phyloP scores from a whole-genome alignment of 2,329 filamentous ascomycete species.

The Madurella fahalii region DNA sequence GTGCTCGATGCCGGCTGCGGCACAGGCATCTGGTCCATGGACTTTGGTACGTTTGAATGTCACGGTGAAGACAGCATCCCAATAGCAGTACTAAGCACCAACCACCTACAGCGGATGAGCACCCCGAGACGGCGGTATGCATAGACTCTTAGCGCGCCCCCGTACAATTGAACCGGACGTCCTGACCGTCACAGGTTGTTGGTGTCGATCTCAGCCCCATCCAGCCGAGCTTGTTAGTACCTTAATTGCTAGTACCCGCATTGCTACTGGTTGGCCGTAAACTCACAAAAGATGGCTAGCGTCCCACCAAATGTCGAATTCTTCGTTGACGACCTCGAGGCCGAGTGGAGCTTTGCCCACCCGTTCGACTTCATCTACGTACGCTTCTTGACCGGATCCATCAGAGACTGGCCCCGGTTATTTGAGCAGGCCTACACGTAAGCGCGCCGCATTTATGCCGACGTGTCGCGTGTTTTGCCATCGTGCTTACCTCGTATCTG shows the following conservation, averaged over 20 bases:
- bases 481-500: constrained; percentile 34
- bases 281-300: constrained; percentile 20
- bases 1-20: constrained; percentile 48
- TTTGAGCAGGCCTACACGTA: constrained; percentile 22
- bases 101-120: constrained; percentile 13
- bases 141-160: constrained; percentile 11
- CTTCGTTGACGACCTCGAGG: constrained; percentile 31
- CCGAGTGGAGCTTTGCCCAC: constrained; percentile 27
- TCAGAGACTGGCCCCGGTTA: constrained; percentile 26
- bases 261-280: too few relatives aligned
- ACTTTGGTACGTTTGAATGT: constrained; percentile 36
- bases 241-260: not conserved
- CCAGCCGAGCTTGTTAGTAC: constrained; percentile 27
- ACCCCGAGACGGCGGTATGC: constrained; percentile 28
- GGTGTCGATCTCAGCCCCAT: constrained; percentile 36
- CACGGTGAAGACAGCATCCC: not conserved
- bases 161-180: not conserved
- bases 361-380: constrained; percentile 31
- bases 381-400: constrained; percentile 27
- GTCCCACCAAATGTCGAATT: constrained; percentile 20
- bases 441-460: not conserved
- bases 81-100: too few relatives aligned
- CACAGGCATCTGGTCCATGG: constrained; percentile 43
- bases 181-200: constrained; percentile 22
- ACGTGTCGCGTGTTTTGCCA: not conserved